phyloP scores from a whole-genome alignment of 2,329 filamentous ascomycete species.

The Thelonectria rubi region DNA sequence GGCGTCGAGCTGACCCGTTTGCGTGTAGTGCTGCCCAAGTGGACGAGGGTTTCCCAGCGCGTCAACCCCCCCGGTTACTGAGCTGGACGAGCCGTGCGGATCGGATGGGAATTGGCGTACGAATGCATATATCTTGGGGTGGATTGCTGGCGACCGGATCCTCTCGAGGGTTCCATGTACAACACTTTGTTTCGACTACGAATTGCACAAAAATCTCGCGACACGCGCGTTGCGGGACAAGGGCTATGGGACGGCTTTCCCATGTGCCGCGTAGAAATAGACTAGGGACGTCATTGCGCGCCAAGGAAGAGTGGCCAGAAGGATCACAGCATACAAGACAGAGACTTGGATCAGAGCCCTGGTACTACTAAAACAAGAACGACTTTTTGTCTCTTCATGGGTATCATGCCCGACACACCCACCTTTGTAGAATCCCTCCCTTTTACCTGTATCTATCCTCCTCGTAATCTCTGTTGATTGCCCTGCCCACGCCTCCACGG shows the following conservation, averaged over 20 bases:
- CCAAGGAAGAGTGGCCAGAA: slow-evolving; percentile 2
- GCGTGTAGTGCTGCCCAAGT: slow-evolving; percentile 78
- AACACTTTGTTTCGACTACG: slow-evolving; percentile 43
- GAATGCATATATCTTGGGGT: slow-evolving; percentile 18
- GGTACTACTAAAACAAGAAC: slow-evolving; percentile 17
- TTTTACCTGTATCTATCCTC: slow-evolving; percentile 47
- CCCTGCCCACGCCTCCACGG: slow-evolving; percentile 86
- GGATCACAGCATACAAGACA: slow-evolving; percentile 9
- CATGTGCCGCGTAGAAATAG: slow-evolving; percentile 38
- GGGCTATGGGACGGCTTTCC: slow-evolving; percentile 14
- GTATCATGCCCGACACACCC: slow-evolving; percentile 38
- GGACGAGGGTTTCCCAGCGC: slow-evolving; percentile 94
- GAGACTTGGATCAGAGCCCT: slow-evolving; percentile 19
- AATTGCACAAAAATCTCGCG: slow-evolving; percentile 35
- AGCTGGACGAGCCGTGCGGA: slow-evolving; percentile 35
- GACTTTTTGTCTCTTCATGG: slow-evolving; percentile 30
- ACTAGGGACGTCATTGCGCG: slow-evolving; percentile 21
- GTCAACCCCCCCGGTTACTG: slow-evolving; percentile 95
- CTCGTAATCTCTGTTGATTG: slow-evolving; percentile 64
- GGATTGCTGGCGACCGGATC: slow-evolving; percentile 33
- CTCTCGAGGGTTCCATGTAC: slow-evolving; percentile 39
- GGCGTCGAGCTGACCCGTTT: slow-evolving; percentile 30
- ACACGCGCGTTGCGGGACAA: slow-evolving; percentile 23
- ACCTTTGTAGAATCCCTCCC: slow-evolving; percentile 2
- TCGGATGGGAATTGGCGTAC: slow-evolving; percentile 35